Evolutionary conservation across 2,329 filamentous ascomycete species (phyloP), one percentile per base, ranked within the genome.

Genomic region (Ophiocordyceps camponoti-rufipedis): DNA sequence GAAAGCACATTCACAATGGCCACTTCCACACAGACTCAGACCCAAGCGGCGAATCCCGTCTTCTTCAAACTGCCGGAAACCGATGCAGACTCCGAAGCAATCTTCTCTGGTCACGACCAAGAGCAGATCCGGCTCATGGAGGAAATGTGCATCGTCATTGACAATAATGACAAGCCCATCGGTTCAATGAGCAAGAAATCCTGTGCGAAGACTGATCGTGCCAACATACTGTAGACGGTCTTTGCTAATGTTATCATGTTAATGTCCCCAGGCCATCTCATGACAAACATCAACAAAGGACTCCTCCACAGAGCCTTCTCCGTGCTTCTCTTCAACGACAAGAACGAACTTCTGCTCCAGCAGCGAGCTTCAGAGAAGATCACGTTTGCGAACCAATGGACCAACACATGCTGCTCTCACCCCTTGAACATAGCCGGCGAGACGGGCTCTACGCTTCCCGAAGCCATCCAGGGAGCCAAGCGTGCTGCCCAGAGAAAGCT

Each of bases 381-480:
- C 60, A 98, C 91, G 7, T 98, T 98, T 68, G 89, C 91, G 43
- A 86, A 94, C 61, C 88, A 95, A 82, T 98, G 91, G 91, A 98
- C 91, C 51, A 98, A 98, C 68, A 98, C 91, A 29, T 98, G 91
- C 74, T 98, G 91, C 72, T 96, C 91, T 35, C 91, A 98, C 65
- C 91, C 91, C 5, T 74, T 98, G 49, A 85, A 85, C 46, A 83
- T 95, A 53, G 84, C 91, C 8, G 82, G 82, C 52, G 91, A 98
- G 75, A 94, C 86, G 28, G 91, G 91, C 50, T 75, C 79, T 31
- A 82, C 82, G 53, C 71, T 98, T 40, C 73, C 80, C 44, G 83
- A 85, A 52, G 83, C 88, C 6, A 70, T 96, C 47, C 70, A 77
- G 53, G 91, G 91, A 29, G 91, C 88, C 54, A 94, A 93, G 71